Percentiles rank a stretch among this genome's conserved stretches.
Conservation (phyloP, 495 filamentous ascomycete species). For the Choiromyces venosus region DNA sequence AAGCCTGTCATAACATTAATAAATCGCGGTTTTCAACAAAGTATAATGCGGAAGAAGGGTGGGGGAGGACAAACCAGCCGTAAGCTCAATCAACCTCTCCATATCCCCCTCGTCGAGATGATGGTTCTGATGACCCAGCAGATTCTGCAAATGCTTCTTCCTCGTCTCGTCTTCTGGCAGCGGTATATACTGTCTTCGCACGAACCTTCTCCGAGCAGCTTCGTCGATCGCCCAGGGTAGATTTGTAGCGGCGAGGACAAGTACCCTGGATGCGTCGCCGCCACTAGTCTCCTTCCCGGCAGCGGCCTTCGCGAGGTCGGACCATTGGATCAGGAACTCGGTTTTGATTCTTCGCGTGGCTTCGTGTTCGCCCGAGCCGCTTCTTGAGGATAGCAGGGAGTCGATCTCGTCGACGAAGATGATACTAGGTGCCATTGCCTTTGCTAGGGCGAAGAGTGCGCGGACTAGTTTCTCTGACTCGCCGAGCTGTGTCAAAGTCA, state of each 20-base stretch:
- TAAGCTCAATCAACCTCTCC: constrained; percentile 66
- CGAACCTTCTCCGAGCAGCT: constrained; percentile 84
- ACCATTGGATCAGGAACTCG: constrained; percentile 97
- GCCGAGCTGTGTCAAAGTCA: constrained; percentile 52
- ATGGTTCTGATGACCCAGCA: constrained; percentile 85
- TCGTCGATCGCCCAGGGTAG: constrained; percentile 98
- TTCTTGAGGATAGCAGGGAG: constrained; percentile 78
- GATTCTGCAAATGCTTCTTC: constrained; percentile 64
- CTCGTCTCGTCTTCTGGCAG: constrained; percentile 79
- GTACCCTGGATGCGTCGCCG: constrained; percentile 85
- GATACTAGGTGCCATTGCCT: constrained; percentile 84
- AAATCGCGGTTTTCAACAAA: neutral
- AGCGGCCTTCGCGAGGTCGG: constrained; percentile 82
- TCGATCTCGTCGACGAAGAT: constrained; percentile 99
- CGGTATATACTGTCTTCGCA: constrained; percentile 92
- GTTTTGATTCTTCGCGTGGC: constrained; percentile 93
- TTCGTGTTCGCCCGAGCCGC: constrained; percentile 81
- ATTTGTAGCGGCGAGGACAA: constrained; percentile 94
- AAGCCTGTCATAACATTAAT: constrained; percentile 60
- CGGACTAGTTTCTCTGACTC: constrained; percentile 96
- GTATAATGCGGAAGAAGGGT: constrained; percentile 15
- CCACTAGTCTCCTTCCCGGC: constrained; percentile 66
- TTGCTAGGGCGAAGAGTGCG: constrained; percentile 84
- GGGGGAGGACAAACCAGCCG: constrained; percentile 61
- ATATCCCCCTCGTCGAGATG: constrained; percentile 70